Conservation (phyloP, 2,329 filamentous ascomycete genomes). For the Phaeosphaeria sp. region DNA sequence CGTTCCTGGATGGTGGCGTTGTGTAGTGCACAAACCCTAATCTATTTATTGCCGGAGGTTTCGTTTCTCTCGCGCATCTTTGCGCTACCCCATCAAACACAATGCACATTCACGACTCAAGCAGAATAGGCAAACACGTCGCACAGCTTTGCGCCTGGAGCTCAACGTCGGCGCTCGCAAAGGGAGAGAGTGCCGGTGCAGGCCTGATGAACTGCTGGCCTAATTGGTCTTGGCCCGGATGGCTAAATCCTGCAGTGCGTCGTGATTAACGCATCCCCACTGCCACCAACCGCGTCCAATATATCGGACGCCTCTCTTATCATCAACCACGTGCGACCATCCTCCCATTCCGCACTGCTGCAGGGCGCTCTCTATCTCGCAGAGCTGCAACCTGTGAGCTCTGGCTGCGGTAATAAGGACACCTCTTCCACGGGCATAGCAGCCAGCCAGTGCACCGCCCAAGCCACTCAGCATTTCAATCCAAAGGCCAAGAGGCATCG, state of each 20-base stretch:
- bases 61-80: conserved; percentile 7
- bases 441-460: not conserved
- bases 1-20: conserved; percentile 16
- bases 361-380: not conserved
- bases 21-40: conserved; percentile 14
- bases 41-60: conserved; percentile 24
- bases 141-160: conserved; percentile 8
- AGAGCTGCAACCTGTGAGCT: not conserved
- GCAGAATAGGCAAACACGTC: not conserved
- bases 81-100: conserved; percentile 5
- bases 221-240: conserved; percentile 11
- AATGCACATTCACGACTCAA: not conserved
- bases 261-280: conserved; percentile 7
- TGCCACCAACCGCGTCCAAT: conserved; percentile 14
- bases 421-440: not conserved
- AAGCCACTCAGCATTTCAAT: not conserved
- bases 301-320: conserved; percentile 16
- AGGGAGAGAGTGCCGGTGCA: conserved; percentile 7
- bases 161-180: conserved; percentile 3
- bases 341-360: conserved; percentile 4
- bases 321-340: conserved; percentile 8
- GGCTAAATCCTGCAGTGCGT: conserved; percentile 12
- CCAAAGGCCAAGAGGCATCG: not conserved
- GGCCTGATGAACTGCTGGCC: not conserved
- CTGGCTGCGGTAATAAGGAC: not conserved